Base-by-base conservation (phyloP, 768 basidiomycete species). In the Cantharellus anzutake region DNA sequence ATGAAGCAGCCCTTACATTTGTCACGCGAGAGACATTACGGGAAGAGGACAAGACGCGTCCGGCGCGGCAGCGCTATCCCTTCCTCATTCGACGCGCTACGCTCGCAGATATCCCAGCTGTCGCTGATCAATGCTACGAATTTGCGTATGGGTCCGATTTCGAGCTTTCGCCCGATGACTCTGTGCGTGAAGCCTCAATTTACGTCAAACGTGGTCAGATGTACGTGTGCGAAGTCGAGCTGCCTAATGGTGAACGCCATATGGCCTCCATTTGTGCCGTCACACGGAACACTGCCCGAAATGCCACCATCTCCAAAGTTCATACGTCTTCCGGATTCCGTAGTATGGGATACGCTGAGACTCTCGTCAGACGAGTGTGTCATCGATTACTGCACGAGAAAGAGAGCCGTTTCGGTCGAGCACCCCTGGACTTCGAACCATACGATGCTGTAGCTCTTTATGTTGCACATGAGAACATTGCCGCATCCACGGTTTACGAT, bases 281-380 rank as follows among this genome's bases (percentile, higher is more conserved):
- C 38, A 84, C 84, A 4, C 73, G 86, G 5, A 78, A 79, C 61
- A 80, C 74, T 51, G 58, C 61, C 4, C 73, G 65, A 3, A 75
- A 82, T 35, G 78, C 80, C 2, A 77, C 81, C 0, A 79, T 88
- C 51, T 82, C 82, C 42, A 87, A 88, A 67, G 84, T 87, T 0
- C 82, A 73, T 66, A 87, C 86, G 0, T 71, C 74, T 53, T 71
- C 77, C 0, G 42, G 64, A 2, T 82, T 77, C 74, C 73, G 81
- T 51, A 67, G 75, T 0, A 70, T 66, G 0, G 77, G 80, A 3
- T 82, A 76, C 63, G 86, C 86, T 0, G 78, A 78, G 65, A 73
- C 76, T 4, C 76, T 88, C 16, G 76, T 82, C 1, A 74, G 79
- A 3, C 70, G 72, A 14, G 65, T 66, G n/a, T 62, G 61, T 61